Conservation (phyloP, 2,329 filamentous ascomycete species). For the Sporothrix variecibatus region DNA sequence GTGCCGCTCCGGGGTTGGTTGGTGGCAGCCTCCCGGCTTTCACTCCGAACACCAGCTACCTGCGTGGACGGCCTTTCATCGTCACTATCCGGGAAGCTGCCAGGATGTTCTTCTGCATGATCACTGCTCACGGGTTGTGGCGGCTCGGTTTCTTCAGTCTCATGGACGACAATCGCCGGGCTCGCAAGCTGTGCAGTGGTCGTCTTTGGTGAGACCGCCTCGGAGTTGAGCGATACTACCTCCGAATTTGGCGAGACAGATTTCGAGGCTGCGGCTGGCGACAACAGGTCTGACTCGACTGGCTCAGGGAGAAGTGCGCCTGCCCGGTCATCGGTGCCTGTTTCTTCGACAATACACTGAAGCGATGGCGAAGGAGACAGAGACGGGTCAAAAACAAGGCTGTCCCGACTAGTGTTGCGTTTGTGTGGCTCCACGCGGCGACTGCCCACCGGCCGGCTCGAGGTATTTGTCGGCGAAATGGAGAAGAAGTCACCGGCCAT, state of each 20-base stretch:
- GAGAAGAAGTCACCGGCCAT: conserved; percentile 40
- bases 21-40: neutral
- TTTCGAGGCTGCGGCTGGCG: neutral
- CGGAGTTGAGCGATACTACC: neutral
- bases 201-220: neutral
- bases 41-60: neutral
- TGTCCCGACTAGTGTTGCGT: conserved; percentile 30
- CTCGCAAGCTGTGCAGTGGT: neutral
- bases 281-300: neutral
- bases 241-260: neutral
- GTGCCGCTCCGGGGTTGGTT: conserved; percentile 25
- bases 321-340: conserved; percentile 28
- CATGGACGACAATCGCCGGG: conserved; percentile 4
- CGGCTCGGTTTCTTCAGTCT: neutral
- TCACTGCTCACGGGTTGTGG: neutral
- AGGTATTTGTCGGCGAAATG: conserved; percentile 37
- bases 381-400: conserved; percentile 34
- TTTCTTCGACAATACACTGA: conserved; percentile 50
- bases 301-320: neutral
- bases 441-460: neutral
- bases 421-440: neutral
- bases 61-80: neutral
- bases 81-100: neutral
- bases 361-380: conserved; percentile 44
- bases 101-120: neutral